phyloP scores from a whole-genome alignment of 2,329 filamentous ascomycete genomes.

The Cladosporium sp. region DNA sequence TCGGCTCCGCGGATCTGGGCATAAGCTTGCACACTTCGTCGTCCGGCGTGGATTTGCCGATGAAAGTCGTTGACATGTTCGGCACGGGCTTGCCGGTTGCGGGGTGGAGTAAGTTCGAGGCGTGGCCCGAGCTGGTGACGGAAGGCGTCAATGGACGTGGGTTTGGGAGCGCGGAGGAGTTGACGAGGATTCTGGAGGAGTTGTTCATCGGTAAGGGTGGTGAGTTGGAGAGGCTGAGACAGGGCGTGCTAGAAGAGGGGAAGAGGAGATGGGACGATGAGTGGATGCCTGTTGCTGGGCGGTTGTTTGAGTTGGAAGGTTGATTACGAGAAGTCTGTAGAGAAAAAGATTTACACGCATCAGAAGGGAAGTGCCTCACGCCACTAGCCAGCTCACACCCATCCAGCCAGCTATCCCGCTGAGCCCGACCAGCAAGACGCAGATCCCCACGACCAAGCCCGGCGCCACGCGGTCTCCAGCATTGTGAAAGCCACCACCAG shows the following conservation, averaged over 20 bases:
- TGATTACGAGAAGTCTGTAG: not conserved
- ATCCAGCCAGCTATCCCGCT: conserved; percentile 31
- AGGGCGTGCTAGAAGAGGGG: conserved; percentile 73
- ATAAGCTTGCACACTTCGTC: conserved; percentile 89
- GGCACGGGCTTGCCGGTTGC: conserved; percentile 85
- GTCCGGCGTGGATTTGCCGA: conserved; percentile 90
- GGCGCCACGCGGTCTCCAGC: conserved; percentile 31
- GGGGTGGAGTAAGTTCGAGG: conserved; percentile 78
- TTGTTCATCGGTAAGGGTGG: conserved; percentile 52
- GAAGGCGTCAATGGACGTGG: conserved; percentile 82
- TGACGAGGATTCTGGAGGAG: conserved; percentile 57
- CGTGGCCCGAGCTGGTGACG: conserved; percentile 82
- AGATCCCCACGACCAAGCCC: conserved; percentile 30
- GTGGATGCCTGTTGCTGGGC: conserved; percentile 78
- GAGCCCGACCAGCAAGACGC: conserved; percentile 31
- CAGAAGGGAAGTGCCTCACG: conserved; percentile 17
- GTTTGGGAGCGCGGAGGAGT: conserved; percentile 64
- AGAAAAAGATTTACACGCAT: not conserved
- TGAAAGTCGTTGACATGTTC: conserved; percentile 99
- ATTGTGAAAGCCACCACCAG: conserved; percentile 21
- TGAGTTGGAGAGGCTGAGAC: conserved; percentile 61
- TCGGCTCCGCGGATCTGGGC: conserved; percentile 81
- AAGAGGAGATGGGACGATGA: conserved; percentile 80
- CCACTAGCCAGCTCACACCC: conserved; percentile 32
- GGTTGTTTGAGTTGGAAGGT: conserved; percentile 46